Base-by-base conservation (phyloP, 2,329 filamentous ascomycete genomes). In the Paracamarosporium sp. region DNA sequence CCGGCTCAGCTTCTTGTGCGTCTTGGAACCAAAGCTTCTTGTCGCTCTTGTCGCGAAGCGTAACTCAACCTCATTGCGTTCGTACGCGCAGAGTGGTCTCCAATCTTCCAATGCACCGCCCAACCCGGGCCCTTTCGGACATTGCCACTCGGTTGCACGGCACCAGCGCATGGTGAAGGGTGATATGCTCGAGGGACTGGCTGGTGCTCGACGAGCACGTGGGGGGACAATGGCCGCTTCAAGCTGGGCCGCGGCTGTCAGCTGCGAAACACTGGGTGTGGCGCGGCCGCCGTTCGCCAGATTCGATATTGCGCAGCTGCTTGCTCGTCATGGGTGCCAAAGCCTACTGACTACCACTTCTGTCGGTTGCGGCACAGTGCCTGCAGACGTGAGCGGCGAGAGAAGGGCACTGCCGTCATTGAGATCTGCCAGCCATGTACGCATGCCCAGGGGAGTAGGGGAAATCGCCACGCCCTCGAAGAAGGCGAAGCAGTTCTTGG, bases 101-200 rank as follows among this genome's bases (percentile, higher is more conserved):
- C 44, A 47, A 47, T 47, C n/a, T 11, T 47, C 30, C 28, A 35
- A 28, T 24, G 20, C 28, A 47, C 22, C 44, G 2, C n/a, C 44
- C 3, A 24, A 28, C 28, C 28, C 15, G 12, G 44, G 13, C 8
- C 28, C 20, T 11, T 15, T 47, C 44, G 44, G 44, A 47, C 44
- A 47, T 35, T 33, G 44, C 44, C 44, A 47, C 44, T 47, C 44
- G 44, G 17, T 13, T 47, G n/a, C 44, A 47, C 44, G 44, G 44
- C 44, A 47, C 30, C 27, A 47, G n/a, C 20, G 28, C 27, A 35
- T 33, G n/a, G 22, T 44, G 24, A 44, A 41, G 41, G 20, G 25
- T 44, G 20, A 25, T 44, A 12, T 27, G 3, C 22, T 13, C 41
- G n/a, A n/a, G 25, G 20, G 25, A 24, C n/a, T 31, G 44, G 44